phyloP scores from a whole-genome alignment of 2,329 filamentous ascomycete genomes.

The Zasmidium cellare region DNA sequence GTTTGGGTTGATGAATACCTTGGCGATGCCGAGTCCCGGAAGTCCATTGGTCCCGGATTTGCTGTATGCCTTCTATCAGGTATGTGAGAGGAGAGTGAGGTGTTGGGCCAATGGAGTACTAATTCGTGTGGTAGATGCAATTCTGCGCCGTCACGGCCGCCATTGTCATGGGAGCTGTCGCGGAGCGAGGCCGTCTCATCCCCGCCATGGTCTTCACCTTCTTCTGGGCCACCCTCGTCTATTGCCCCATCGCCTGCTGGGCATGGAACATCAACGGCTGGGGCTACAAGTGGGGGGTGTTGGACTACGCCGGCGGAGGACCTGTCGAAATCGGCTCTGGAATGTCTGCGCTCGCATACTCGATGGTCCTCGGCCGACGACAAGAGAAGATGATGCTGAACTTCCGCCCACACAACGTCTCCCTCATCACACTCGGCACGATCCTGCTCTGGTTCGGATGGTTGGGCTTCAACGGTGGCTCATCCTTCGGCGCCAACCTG shows the following conservation, averaged over 20 bases:
- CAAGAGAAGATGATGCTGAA: constrained; percentile 99
- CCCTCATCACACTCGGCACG: constrained; percentile 91
- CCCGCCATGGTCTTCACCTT: constrained; percentile 95
- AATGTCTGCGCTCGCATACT: constrained; percentile 90
- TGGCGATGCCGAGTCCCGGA: constrained; percentile 81
- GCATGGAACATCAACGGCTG: constrained; percentile 94
- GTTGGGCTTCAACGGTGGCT: constrained; percentile 98
- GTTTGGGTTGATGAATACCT: constrained; percentile 83
- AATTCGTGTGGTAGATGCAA: constrained; percentile 93
- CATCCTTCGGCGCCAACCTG: constrained; percentile 74
- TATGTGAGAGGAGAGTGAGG: constrained; percentile 39
- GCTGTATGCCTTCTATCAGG: constrained; percentile 92
- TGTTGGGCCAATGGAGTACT: not conserved
- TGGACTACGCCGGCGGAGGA: constrained; percentile 95
- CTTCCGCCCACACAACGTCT: constrained; percentile 98
- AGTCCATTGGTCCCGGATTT: constrained; percentile 86
- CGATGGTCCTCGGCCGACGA: constrained; percentile 88
- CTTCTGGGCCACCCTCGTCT: constrained; percentile 94
- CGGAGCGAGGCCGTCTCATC: constrained; percentile 88
- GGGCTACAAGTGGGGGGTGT: constrained; percentile 84
- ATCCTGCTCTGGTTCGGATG: constrained; percentile 98
- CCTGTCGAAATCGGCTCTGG: constrained; percentile 97
- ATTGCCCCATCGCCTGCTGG: constrained; percentile 97
- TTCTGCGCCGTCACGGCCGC: constrained; percentile 92
- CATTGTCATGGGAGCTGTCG: constrained; percentile 87